Base-by-base conservation (phyloP, 139 green algal species). In the Chlamydomonas eustigma region DNA sequence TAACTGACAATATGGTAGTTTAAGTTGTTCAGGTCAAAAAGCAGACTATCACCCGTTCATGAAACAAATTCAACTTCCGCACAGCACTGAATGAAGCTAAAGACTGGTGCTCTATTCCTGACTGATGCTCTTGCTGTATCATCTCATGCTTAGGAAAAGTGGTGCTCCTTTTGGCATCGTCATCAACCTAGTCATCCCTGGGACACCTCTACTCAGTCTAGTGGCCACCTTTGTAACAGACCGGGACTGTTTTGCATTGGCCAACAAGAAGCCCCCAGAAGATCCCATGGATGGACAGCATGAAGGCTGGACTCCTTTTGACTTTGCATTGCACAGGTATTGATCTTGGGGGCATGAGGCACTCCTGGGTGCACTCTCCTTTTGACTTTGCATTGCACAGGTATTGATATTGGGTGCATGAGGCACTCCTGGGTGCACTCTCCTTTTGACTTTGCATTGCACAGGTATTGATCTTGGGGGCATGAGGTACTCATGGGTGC, bases 181-280 rank as follows among this genome's bases (percentile, higher is more conserved):
- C 68, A 71, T 91, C 28, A 83, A 88, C 76, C 78, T 91, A 44
- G 85, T 88, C 81, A 89, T 91, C 74, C 86, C 86, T 8, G 85
- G 82, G 44, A 83, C 67, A 4, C 84, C 82, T 8, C 73, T 89
- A 76, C 80, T 91, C 50, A 77, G 76, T 66, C 73, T 91, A 31
- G 84, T 91, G 38, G 81, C 81, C 51, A 76, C 82, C 8, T 91
- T 91, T 74, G 83, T 87, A 36, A 84, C 78, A 22, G 86, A 91
- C 66, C 77, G 81, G 72, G 78, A 85, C 38, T 73, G 75, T 36
- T 30, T 64, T 28, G 51, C 69, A 0, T 73, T 31, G 12, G 12
- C 22, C 12, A 4, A 28, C 4, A 25, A 4, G n/a, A 68, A 25
- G 52, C 12, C 52, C n/a, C 52, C 52, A 35, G 52, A 22, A 6